Percentiles rank a stretch among this genome's conserved stretches.
Evolutionary conservation across 768 basidiomycete species (phyloP).

Genomic region (Lactifluus rugatus): DNA sequence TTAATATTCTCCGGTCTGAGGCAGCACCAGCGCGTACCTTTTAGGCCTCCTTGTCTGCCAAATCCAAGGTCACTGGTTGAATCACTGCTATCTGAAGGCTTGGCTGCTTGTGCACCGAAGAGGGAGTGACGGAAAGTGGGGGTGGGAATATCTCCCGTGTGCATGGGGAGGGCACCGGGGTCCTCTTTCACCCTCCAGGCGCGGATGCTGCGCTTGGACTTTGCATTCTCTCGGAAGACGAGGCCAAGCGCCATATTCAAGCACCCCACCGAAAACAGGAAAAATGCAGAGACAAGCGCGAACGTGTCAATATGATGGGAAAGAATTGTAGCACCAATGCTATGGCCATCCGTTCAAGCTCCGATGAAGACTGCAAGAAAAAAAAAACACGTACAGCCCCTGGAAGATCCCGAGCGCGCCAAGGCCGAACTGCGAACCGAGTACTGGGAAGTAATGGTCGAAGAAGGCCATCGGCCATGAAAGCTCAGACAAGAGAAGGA

Average conservation of each 20-base stretch:
- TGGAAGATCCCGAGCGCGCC: constrained; percentile 85
- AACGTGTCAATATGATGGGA: constrained; percentile 73
- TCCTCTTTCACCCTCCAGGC: constrained; percentile 54
- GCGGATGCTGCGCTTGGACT: constrained; percentile 54
- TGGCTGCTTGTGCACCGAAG: constrained; percentile 10
- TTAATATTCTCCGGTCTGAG: neutral
- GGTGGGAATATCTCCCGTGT: constrained; percentile 26
- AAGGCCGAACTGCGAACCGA: constrained; percentile 76
- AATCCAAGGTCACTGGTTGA: constrained; percentile 56
- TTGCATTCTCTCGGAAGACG: constrained; percentile 63
- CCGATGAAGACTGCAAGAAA: constrained; percentile 8
- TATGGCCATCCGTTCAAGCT: constrained; percentile 21
- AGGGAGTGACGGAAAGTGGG: constrained; percentile 27
- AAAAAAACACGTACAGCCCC: constrained; percentile 49
- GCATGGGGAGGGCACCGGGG: constrained; percentile 44
- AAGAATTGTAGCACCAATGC: constrained; percentile 61
- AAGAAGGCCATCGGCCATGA: constrained; percentile 77
- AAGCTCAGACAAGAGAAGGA: constrained; percentile 75
- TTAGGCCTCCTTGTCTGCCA: constrained; percentile 62
- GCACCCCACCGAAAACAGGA: constrained; percentile 76
- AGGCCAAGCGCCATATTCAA: constrained; percentile 75
- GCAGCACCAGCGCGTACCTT: constrained; percentile 35
- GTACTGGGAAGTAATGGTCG: constrained; percentile 74
- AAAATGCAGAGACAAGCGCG: constrained; percentile 75
- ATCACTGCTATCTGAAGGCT: constrained; percentile 13